Evolutionary conservation across 1,139 yeast genomes (phyloP).

Genomic region (Kodamaea ohmeri): DNA sequence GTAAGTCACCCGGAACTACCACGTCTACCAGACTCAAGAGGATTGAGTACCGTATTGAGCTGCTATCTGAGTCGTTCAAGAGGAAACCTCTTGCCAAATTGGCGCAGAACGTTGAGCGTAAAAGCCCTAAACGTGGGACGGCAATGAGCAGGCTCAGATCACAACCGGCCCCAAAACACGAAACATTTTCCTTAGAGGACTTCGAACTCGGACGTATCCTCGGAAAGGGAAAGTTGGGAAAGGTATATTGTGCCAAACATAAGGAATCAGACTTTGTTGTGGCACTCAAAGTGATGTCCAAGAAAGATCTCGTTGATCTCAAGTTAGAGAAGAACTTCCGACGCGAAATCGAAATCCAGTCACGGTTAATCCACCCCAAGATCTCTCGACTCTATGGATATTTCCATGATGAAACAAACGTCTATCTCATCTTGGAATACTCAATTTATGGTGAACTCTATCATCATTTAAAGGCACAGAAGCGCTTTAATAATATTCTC

Average conservation of each 20-base stretch:
- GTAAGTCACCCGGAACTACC: constrained; percentile 1
- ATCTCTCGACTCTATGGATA: constrained; percentile 80
- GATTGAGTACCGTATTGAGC: constrained; percentile 17
- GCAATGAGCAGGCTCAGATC: constrained; percentile 2
- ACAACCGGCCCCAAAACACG: not conserved
- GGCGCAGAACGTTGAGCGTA: constrained; percentile 4
- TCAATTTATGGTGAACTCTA: constrained; percentile 87
- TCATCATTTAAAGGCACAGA: constrained; percentile 59
- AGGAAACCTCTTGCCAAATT: constrained; percentile 18
- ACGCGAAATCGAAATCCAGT: constrained; percentile 89
- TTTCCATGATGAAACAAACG: constrained; percentile 76
- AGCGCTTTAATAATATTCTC: constrained; percentile 64
- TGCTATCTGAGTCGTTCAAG: constrained; percentile 14
- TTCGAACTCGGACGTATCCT: constrained; percentile 86
- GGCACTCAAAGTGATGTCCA: constrained; percentile 90
- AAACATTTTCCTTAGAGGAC: constrained; percentile 44
- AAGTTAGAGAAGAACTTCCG: constrained; percentile 86
- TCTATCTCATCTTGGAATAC: constrained; percentile 81
- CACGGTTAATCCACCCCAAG: constrained; percentile 71
- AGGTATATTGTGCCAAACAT: constrained; percentile 86
- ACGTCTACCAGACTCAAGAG: constrained; percentile 11
- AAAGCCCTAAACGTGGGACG: constrained; percentile 3
- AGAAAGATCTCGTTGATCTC: constrained; percentile 68
- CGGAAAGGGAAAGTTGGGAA: constrained; percentile 93
- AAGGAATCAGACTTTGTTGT: constrained; percentile 72